Conservation (phyloP, 495 filamentous ascomycete species). For the Xylaria cubensis region DNA sequence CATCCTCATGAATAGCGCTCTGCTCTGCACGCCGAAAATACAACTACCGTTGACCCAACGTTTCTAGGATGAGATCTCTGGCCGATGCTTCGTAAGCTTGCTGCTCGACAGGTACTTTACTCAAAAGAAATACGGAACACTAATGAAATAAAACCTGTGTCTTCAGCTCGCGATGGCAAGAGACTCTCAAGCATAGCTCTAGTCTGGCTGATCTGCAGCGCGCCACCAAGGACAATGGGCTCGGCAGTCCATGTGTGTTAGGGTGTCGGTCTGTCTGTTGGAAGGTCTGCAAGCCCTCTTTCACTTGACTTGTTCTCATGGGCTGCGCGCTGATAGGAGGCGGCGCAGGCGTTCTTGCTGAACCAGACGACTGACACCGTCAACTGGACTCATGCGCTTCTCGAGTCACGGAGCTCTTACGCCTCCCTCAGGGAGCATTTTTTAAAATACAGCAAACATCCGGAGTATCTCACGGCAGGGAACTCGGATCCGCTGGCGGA, state of each 20-base stretch:
- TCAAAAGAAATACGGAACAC: neutral
- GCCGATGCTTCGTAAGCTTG: constrained; percentile 64
- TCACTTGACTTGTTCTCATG: neutral
- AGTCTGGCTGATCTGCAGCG: constrained; percentile 69
- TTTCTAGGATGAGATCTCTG: constrained; percentile 64
- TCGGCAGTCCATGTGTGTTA: constrained; percentile 66
- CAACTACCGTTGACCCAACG: neutral
- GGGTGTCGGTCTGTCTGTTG: constrained; percentile 90
- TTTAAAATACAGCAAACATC: constrained; percentile 79
- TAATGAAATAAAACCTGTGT: constrained; percentile 11
- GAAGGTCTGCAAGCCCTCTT: constrained; percentile 68
- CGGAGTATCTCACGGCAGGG: constrained; percentile 73
- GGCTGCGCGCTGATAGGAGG: constrained; percentile 25
- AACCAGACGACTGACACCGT: constrained; percentile 71
- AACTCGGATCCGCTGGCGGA: constrained; percentile 84
- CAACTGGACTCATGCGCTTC: constrained; percentile 71
- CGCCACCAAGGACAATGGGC: constrained; percentile 64
- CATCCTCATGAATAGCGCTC: constrained; percentile 6
- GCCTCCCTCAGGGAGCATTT: constrained; percentile 72
- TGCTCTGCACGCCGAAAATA: neutral
- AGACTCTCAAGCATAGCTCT: constrained; percentile 64
- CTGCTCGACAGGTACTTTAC: neutral
- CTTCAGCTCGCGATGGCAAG: constrained; percentile 66
- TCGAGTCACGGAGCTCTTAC: constrained; percentile 76
- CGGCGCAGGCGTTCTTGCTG: constrained; percentile 74